Evolutionary conservation across 495 filamentous ascomycete genomes (phyloP).

Genomic region (Letharia columbiana): DNA sequence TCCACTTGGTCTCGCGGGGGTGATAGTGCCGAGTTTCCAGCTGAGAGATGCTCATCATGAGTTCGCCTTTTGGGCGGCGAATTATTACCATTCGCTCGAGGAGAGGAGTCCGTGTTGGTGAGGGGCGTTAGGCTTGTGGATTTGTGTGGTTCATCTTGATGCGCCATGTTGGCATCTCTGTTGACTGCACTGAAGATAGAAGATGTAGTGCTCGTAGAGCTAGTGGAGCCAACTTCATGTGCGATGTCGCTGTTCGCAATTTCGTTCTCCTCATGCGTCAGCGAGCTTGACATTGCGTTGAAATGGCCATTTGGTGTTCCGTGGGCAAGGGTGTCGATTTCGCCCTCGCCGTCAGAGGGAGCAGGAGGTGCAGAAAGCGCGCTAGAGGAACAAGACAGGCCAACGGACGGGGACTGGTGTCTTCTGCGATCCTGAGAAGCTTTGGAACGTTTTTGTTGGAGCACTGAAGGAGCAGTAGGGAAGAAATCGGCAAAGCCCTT

Average conservation of each 20-base stretch:
- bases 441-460: conserved; percentile 46
- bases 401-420: conserved; percentile 27
- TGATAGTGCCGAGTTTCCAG: conserved; percentile 9
- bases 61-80: conserved; percentile 38
- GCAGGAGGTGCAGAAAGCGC: conserved; percentile 11
- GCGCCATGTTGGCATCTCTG: conserved; percentile 34
- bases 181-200: conserved; percentile 48
- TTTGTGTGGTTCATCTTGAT: conserved; percentile 40
- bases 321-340: conserved; percentile 2
- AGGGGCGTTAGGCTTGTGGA: conserved; percentile 63
- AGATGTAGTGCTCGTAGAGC: conserved; percentile 55
- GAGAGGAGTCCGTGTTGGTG: conserved; percentile 69
- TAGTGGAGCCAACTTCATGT: conserved; percentile 56
- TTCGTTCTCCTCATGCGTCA: conserved; percentile 47
- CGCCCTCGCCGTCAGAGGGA: conserved; percentile 9
- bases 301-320: conserved; percentile 10
- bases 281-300: conserved; percentile 15
- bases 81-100: conserved; percentile 48
- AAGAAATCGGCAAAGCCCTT: conserved; percentile 88
- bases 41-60: conserved; percentile 20
- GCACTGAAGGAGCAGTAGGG: conserved; percentile 68
- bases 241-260: conserved; percentile 52
- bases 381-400: conserved; percentile 22
- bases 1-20: conserved; percentile 15
- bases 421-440: conserved; percentile 37